Evolutionary conservation across 306 rosid genomes (phyloP).

Genomic region (Ormosia semicastrata): DNA sequence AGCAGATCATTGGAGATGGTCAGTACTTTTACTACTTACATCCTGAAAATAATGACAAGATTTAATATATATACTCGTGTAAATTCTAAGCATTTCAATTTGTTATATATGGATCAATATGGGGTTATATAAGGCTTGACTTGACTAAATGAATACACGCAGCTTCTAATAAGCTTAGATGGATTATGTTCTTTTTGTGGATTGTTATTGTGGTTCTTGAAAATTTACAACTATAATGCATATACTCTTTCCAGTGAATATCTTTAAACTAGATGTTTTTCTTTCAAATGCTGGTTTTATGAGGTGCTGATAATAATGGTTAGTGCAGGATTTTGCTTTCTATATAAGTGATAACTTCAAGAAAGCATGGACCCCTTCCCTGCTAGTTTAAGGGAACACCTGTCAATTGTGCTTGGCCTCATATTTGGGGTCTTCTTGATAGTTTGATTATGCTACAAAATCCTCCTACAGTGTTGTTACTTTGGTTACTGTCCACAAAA

Average conservation of each 20-base stretch:
- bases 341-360: neutral
- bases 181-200: neutral
- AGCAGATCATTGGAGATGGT: slow-evolving; percentile 84
- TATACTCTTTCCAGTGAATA: neutral
- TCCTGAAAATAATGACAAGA: neutral
- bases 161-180: neutral
- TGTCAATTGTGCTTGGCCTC: neutral
- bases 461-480: neutral
- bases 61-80: neutral
- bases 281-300: neutral
- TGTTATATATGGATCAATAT: neutral
- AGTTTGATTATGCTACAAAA: neutral
- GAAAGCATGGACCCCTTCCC: neutral
- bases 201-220: neutral
- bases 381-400: neutral
- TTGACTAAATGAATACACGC: neutral
- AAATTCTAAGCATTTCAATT: neutral
- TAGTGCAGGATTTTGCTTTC: neutral
- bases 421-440: neutral
- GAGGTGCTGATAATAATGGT: neutral
- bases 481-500: neutral
- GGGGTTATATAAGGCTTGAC: neutral
- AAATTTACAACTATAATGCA: neutral
- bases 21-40: slow-evolving; percentile 35
- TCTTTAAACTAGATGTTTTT: neutral